These are phyloP conservation scores for Erythrophleum ivorense DNA, from an alignment of 331 rosid genomes.

Conservation along the genomic window DNA sequence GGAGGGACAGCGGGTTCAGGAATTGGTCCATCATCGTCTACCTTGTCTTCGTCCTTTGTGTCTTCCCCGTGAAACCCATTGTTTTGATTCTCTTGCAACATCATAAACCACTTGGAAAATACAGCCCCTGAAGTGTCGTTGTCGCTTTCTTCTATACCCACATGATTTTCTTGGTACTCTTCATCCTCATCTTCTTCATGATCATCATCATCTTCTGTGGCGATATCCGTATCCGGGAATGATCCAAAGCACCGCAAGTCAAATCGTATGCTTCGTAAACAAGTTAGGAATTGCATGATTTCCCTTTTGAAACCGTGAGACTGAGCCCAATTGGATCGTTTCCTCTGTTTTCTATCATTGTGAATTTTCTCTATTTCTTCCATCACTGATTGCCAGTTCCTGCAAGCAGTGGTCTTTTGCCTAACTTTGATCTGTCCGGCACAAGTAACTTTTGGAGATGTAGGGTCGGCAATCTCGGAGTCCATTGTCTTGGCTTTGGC, in stretches of 20 bases:
- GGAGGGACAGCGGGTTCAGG: constrained; percentile 62
- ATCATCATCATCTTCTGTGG: constrained; percentile 50
- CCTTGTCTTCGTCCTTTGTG: constrained; percentile 15
- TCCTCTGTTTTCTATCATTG: constrained; percentile 54
- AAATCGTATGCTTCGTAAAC: constrained; percentile 63
- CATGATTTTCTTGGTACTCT: constrained; percentile 39
- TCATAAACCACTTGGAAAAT: constrained; percentile 88
- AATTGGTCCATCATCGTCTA: neutral
- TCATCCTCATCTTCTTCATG: constrained; percentile 36
- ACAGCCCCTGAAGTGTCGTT: constrained; percentile 53
- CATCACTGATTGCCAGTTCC: constrained; percentile 89
- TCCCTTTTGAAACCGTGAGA: constrained; percentile 83
- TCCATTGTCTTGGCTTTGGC: constrained; percentile 62
- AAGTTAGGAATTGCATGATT: constrained; percentile 81
- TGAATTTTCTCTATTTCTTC: constrained; percentile 90
- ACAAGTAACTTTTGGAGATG: constrained; percentile 93
- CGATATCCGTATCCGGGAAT: constrained; percentile 56
- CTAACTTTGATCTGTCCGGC: constrained; percentile 91
- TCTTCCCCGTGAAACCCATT: constrained; percentile 32
- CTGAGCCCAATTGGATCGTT: constrained; percentile 61
- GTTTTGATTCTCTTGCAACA: constrained; percentile 69
- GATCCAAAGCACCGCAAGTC: constrained; percentile 81
- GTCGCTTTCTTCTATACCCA: constrained; percentile 41
- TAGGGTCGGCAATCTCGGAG: constrained; percentile 67
- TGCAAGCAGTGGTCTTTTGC: constrained; percentile 55